Percentiles rank a stretch among this genome's conserved stretches.
Conservation (phyloP, 306 rosid genomes). For the Prunus fruticosa region DNA sequence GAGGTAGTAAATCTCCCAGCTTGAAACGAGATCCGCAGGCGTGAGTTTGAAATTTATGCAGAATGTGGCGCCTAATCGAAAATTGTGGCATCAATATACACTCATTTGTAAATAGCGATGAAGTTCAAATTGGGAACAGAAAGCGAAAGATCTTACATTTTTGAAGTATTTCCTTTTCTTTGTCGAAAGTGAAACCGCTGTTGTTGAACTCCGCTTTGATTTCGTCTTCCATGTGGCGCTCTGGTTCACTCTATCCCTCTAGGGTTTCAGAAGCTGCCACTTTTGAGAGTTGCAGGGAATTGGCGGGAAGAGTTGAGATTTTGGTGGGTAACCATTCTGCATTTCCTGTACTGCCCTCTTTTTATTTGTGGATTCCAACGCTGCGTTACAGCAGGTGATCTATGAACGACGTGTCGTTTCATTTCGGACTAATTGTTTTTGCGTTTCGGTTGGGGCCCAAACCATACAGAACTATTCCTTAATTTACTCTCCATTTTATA, state of each 20-base stretch:
- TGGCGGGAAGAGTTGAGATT: constrained; percentile 58
- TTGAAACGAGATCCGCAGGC: constrained; percentile 77
- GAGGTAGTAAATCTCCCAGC: constrained; percentile 91
- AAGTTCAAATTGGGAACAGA: not conserved
- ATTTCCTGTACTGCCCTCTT: not conserved
- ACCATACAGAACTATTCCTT: too few species aligned
- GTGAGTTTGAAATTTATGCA: constrained; percentile 69
- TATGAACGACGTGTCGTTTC: not conserved
- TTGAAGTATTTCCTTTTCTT: constrained; percentile 65
- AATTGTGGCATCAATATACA: not conserved
- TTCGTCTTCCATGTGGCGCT: constrained; percentile 66
- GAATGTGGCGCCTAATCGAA: constrained; percentile 55
- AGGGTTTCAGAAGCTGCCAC: constrained; percentile 50
- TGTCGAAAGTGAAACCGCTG: constrained; percentile 52
- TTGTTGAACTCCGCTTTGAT: constrained; percentile 61
- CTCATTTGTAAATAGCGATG: not conserved
- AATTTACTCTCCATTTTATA: too few species aligned
- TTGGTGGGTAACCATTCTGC: not conserved
- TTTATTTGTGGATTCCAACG: not conserved
- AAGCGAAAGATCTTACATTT: constrained; percentile 54
- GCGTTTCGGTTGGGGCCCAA: not conserved
- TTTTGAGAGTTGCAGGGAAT: constrained; percentile 20
- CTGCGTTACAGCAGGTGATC: not conserved
- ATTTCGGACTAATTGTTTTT: not conserved
- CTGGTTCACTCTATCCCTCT: constrained; percentile 25